Conservation (phyloP, 2,329 filamentous ascomycete species). For the Phyllosticta citribraziliensis region DNA sequence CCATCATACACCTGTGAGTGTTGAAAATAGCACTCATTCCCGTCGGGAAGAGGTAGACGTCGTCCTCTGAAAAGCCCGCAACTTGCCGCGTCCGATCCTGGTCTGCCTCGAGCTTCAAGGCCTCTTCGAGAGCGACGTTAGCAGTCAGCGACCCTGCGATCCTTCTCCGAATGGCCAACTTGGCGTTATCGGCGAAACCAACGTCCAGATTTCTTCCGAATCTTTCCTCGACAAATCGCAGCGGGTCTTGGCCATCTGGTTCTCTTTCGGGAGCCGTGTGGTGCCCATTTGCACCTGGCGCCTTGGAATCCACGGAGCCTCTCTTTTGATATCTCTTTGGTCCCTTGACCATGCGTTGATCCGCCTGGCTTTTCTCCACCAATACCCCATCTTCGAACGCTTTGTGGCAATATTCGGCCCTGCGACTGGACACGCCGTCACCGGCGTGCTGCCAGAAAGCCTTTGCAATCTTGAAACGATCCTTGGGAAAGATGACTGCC, state of each 20-base stretch:
- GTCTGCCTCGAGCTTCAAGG: slow-evolving; percentile 42
- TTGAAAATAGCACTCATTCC: slow-evolving; percentile 97
- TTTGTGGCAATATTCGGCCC: slow-evolving; percentile 78
- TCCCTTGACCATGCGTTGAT: slow-evolving; percentile 49
- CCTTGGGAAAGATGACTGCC: slow-evolving; percentile 58
- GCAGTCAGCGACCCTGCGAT: slow-evolving; percentile 78
- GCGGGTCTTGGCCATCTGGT: slow-evolving; percentile 52
- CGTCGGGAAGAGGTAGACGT: slow-evolving; percentile 79
- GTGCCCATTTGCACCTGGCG: slow-evolving; percentile 10
- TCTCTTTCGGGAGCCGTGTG: slow-evolving; percentile 9
- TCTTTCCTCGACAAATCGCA: slow-evolving; percentile 80
- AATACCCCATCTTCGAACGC: slow-evolving; percentile 62
- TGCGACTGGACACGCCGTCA: slow-evolving; percentile 81
- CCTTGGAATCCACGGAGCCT: slow-evolving; percentile 37
- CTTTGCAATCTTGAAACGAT: slow-evolving; percentile 66
- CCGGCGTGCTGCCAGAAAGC: slow-evolving; percentile 96
- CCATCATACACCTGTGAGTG: slow-evolving; percentile 64
- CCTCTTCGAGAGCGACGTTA: slow-evolving; percentile 56
- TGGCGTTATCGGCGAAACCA: slow-evolving; percentile 69
- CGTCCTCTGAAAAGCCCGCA: slow-evolving; percentile 64
- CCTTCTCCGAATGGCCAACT: slow-evolving; percentile 71
- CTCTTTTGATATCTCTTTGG: slow-evolving; percentile 70
- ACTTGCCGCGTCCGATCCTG: slow-evolving; percentile 33
- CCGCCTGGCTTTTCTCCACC: slow-evolving; percentile 36
- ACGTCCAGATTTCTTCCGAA: slow-evolving; percentile 86